phyloP scores from a whole-genome alignment of 306 rosid species.

The Quillaja saponaria region DNA sequence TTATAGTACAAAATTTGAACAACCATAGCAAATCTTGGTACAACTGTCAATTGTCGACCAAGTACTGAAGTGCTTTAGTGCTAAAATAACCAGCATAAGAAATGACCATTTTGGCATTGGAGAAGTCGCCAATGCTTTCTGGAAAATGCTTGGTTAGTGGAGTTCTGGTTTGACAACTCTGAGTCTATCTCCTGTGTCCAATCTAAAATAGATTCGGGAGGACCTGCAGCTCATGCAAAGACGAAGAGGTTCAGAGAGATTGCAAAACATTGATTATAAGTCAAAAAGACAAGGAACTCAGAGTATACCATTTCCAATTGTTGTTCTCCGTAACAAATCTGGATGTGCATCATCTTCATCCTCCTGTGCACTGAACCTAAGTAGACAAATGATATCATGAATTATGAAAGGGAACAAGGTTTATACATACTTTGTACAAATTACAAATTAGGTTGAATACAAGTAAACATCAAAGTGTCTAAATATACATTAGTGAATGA shows the following conservation, averaged over 20 bases:
- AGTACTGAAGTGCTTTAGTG: slow-evolving; percentile 16
- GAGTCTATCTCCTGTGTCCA: slow-evolving; percentile 90
- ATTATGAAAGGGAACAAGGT: slow-evolving; percentile 19
- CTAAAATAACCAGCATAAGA: slow-evolving; percentile 14
- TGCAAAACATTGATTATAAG: slow-evolving; percentile 22
- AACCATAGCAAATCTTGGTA: slow-evolving; percentile 23
- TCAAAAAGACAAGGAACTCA: slow-evolving; percentile 29
- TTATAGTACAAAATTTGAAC: neutral
- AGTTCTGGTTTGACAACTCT: slow-evolving; percentile 77
- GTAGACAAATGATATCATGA: slow-evolving; percentile 8
- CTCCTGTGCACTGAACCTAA: slow-evolving; percentile 92
- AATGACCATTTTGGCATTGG: slow-evolving; percentile 84
- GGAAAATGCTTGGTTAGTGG: slow-evolving; percentile 85
- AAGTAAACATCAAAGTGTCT: neutral
- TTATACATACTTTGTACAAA: slow-evolving; percentile 8
- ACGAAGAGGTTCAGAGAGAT: slow-evolving; percentile 29
- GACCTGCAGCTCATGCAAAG: slow-evolving; percentile 62
- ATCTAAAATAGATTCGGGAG: slow-evolving; percentile 80
- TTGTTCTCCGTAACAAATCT: slow-evolving; percentile 77
- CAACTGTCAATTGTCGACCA: slow-evolving; percentile 19
- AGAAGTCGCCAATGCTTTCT: slow-evolving; percentile 97
- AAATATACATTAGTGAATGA: slow-evolving; percentile 3
- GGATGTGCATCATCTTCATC: slow-evolving; percentile 89
- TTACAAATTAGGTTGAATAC: neutral
- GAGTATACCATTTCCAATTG: slow-evolving; percentile 85